A percentile compares a stretch with the other conserved stretches of the same genome.
phyloP scores from a whole-genome alignment of 352 stramenopile species.

The Phytophthora europaea region DNA sequence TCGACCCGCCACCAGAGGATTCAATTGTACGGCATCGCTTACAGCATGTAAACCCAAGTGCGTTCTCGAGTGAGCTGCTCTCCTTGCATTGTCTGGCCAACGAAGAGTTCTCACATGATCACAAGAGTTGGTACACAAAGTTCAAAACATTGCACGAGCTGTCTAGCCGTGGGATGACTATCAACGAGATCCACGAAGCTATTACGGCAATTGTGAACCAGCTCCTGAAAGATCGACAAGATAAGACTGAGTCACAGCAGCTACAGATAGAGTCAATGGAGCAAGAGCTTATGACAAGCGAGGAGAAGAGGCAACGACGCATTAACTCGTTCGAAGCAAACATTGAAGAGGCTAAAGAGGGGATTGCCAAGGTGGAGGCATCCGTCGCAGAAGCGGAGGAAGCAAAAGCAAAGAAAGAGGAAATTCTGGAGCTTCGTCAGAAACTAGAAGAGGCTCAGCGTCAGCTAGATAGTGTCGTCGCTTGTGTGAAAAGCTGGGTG shows the following conservation, averaged over 20 bases:
- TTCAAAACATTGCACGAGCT: constrained; percentile 60
- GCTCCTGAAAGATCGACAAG: constrained; percentile 33
- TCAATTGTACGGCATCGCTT: constrained; percentile 65
- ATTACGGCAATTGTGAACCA: constrained; percentile 49
- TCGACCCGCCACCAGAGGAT: constrained; percentile 54
- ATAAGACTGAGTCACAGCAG: constrained; percentile 20
- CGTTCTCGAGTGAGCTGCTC: constrained; percentile 58
- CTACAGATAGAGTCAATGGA: constrained; percentile 43
- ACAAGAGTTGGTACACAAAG: constrained; percentile 56
- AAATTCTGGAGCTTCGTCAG: constrained; percentile 59
- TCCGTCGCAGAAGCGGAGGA: constrained; percentile 70
- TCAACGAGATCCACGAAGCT: constrained; percentile 43
- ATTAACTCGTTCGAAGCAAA: constrained; percentile 46
- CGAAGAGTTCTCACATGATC: constrained; percentile 30
- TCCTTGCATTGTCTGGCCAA: constrained; percentile 60
- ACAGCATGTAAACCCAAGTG: constrained; percentile 56
- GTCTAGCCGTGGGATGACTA: constrained; percentile 19
- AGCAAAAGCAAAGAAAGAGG: constrained; percentile 84
- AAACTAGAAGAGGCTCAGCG: constrained; percentile 49
- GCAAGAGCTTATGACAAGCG: constrained; percentile 34
- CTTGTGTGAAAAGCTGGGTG: constrained; percentile 30
- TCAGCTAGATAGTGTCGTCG: constrained; percentile 41
- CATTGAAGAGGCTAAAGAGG: constrained; percentile 51
- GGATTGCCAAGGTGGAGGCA: constrained; percentile 45
- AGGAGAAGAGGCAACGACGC: constrained; percentile 52